Percentiles rank a stretch among this genome's conserved stretches.
phyloP scores from a whole-genome alignment of 1,284 basidiomycete species.

The Irpex rosettiformis region DNA sequence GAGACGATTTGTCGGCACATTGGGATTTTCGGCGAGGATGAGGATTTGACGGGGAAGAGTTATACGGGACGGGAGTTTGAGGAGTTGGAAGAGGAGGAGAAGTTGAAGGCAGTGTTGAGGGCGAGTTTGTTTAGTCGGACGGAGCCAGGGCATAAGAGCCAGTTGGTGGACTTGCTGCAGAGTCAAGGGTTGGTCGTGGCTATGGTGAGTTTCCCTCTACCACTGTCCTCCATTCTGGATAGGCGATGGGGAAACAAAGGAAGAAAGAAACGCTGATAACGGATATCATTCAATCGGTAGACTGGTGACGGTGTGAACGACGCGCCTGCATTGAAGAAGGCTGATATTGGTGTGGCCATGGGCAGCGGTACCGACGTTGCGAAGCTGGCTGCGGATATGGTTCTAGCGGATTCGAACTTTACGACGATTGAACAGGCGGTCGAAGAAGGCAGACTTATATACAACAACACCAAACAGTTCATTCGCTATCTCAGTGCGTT shows the following conservation, averaged over 20 bases:
- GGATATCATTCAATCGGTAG: slow-evolving; percentile 31
- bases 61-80: slow-evolving; percentile 95
- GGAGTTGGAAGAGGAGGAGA: slow-evolving; percentile 74
- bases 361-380: slow-evolving; percentile 98
- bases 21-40: slow-evolving; percentile 84
- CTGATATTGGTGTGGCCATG: slow-evolving; percentile 99
- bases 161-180: slow-evolving; percentile 95
- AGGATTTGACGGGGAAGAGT: slow-evolving; percentile 87
- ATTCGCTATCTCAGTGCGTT: slow-evolving; percentile 84
- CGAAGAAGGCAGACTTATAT: slow-evolving; percentile 95
- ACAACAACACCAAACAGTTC: slow-evolving; percentile 99
- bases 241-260: too few species aligned
- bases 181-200: slow-evolving; percentile 92
- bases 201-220: slow-evolving; percentile 62
- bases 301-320: slow-evolving; percentile 97
- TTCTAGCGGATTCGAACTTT: slow-evolving; percentile 86
- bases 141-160: slow-evolving; percentile 93
- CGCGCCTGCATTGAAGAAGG: slow-evolving; percentile 94
- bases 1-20: slow-evolving; percentile 97
- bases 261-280: slow-evolving; percentile 12
- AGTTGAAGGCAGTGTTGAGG: slow-evolving; percentile 79
- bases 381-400: slow-evolving; percentile 97
- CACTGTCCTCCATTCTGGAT: neutral
- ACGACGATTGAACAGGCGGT: slow-evolving; percentile 95
- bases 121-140: slow-evolving; percentile 92